These are phyloP conservation scores for Phytophthora cactorum DNA, from an alignment of 352 stramenopile genomes.

Conservation along the genomic window DNA sequence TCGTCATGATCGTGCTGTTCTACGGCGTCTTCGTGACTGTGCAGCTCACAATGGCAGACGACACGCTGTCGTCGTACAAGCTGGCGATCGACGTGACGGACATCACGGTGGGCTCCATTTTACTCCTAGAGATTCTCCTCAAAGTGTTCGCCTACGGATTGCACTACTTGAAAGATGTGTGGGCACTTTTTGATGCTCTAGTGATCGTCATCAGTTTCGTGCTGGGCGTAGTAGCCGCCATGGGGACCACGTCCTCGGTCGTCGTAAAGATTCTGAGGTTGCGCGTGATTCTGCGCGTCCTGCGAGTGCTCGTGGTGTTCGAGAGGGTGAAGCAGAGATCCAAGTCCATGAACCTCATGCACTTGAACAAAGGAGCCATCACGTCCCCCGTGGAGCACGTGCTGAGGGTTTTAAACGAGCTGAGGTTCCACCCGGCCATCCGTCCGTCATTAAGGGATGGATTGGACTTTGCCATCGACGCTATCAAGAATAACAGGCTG, in stretches of 20 bases:
- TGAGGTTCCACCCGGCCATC: constrained; percentile 80
- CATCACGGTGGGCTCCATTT: constrained; percentile 82
- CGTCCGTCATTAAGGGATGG: constrained; percentile 55
- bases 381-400: constrained; percentile 85
- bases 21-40: constrained; percentile 87
- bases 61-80: constrained; percentile 61
- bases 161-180: constrained; percentile 69
- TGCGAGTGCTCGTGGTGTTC: constrained; percentile 88
- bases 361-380: constrained; percentile 64
- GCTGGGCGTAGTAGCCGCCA: constrained; percentile 68
- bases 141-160: constrained; percentile 83
- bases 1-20: constrained; percentile 87
- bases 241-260: constrained; percentile 58
- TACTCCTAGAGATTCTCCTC: constrained; percentile 81
- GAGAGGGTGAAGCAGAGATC: constrained; percentile 86
- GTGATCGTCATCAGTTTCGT: constrained; percentile 85
- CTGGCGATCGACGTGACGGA: constrained; percentile 79
- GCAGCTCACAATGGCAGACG: constrained; percentile 80
- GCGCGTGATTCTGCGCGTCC: constrained; percentile 77
- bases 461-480: constrained; percentile 84
- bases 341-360: constrained; percentile 74
- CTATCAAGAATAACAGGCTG: constrained; percentile 87
- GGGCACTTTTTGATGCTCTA: constrained; percentile 82
- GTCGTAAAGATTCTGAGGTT: constrained; percentile 78
- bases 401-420: constrained; percentile 71